Conservation (phyloP, 495 filamentous ascomycete genomes). For the Viridothelium virens region DNA sequence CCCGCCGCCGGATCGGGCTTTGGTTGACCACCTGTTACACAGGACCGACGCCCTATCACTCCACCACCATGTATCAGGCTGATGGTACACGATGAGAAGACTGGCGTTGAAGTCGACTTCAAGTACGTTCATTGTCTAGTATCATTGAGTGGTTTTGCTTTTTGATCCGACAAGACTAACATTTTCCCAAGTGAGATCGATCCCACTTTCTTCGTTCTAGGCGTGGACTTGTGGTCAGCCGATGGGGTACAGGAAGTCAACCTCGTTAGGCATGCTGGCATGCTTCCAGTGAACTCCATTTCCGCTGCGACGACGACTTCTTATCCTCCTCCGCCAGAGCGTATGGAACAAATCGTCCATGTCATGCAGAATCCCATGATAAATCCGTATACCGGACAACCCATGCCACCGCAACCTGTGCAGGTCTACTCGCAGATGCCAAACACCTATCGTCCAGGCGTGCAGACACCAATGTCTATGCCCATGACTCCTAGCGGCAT, state of each 20-base stretch:
- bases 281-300: constrained; percentile 76
- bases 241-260: constrained; percentile 86
- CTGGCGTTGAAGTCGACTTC: constrained; percentile 81
- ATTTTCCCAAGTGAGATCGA: constrained; percentile 55
- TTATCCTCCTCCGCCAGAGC: constrained; percentile 51
- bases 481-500: constrained; percentile 7
- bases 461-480: constrained; percentile 13
- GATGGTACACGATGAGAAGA: constrained; percentile 67
- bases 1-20: background rate
- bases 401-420: background rate
- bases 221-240: constrained; percentile 84
- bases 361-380: background rate
- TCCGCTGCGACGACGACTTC: constrained; percentile 72
- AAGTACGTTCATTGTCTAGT: constrained; percentile 53
- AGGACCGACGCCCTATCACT: constrained; percentile 95
- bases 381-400: constrained; percentile 2
- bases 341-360: constrained; percentile 2
- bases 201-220: constrained; percentile 82
- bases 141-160: constrained; percentile 17
- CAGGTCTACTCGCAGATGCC: background rate
- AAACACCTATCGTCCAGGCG: constrained; percentile 10
- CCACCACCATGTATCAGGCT: constrained; percentile 88
- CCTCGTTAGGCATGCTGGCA: constrained; percentile 69
- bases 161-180: background rate
- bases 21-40: constrained; percentile 9